Conservation (phyloP, 192 early-diverging fungal genomes). For the Coemansia sp. region DNA sequence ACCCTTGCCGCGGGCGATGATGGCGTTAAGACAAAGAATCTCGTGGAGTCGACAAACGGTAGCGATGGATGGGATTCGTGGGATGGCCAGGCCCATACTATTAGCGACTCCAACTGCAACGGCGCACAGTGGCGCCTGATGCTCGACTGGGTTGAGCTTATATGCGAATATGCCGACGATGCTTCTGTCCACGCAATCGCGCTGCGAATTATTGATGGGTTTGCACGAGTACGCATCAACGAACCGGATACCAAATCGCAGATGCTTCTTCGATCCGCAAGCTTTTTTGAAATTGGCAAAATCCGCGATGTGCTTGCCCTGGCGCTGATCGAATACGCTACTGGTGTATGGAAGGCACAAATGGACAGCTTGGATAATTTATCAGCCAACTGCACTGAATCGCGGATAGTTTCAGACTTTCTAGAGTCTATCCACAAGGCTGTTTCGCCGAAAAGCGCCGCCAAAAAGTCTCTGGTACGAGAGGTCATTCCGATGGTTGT, state of each 20-base stretch:
- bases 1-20: not conserved
- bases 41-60: not conserved
- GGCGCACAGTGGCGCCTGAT: constrained; percentile 45
- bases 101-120: constrained; percentile 18
- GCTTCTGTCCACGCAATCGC: constrained; percentile 17
- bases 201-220: constrained; percentile 18
- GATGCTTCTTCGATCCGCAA: constrained; percentile 26
- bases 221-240: constrained; percentile 2
- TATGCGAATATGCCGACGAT: constrained; percentile 36
- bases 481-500: not conserved
- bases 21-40: not conserved
- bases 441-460: not conserved
- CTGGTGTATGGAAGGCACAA: constrained; percentile 15
- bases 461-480: not conserved
- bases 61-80: constrained; percentile 26
- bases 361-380: not conserved
- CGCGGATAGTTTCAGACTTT: not conserved
- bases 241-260: constrained; percentile 2
- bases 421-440: not conserved
- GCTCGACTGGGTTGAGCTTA: constrained; percentile 42
- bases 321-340: constrained; percentile 14
- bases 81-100: constrained; percentile 47
- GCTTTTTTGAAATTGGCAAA: constrained; percentile 31
- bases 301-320: constrained; percentile 28
- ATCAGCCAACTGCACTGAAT: not conserved